A percentile compares a stretch with the other conserved stretches of the same genome.
Evolutionary conservation across 2,329 filamentous ascomycete genomes (phyloP).

Genomic region (Cadophora luteo-olivacea): DNA sequence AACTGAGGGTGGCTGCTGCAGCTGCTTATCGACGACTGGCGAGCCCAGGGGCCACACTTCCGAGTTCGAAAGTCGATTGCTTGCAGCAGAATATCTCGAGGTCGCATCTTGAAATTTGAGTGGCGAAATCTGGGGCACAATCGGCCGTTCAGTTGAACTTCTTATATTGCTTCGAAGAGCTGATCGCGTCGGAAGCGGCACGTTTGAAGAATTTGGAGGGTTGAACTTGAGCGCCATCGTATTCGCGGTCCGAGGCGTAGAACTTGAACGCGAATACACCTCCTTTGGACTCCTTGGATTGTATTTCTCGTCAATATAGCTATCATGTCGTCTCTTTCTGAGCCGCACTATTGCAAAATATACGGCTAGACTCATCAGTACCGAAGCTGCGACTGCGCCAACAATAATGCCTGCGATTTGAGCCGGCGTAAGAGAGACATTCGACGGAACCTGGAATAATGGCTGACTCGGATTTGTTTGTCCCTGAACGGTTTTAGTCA

Average conservation of each 20-base stretch:
- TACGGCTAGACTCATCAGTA: slow-evolving; percentile 17
- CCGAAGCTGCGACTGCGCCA: slow-evolving; percentile 15
- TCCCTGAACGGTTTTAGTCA: neutral
- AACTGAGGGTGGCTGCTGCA: neutral
- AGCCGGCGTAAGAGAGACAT: slow-evolving; percentile 21
- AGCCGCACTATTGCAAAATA: slow-evolving; percentile 25
- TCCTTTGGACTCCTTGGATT: slow-evolving; percentile 25
- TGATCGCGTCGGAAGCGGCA: slow-evolving; percentile 18
- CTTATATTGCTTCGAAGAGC: neutral
- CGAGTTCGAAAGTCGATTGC: neutral
- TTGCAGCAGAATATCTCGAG: neutral
- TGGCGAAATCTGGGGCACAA: neutral
- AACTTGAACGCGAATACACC: slow-evolving; percentile 26
- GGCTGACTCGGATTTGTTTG: neutral
- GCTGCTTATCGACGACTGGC: neutral
- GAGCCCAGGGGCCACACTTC: neutral
- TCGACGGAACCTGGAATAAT: neutral
- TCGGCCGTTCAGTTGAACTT: neutral
- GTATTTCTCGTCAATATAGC: slow-evolving; percentile 30
- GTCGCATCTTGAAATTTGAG: neutral
- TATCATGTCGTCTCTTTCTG: slow-evolving; percentile 24
- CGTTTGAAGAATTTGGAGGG: slow-evolving; percentile 28
- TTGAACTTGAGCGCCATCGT: slow-evolving; percentile 29
- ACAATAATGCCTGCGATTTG: slow-evolving; percentile 27
- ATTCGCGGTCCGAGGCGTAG: slow-evolving; percentile 28